phyloP scores from a whole-genome alignment of 495 filamentous ascomycete species.

The Gamarada debralockiae region DNA sequence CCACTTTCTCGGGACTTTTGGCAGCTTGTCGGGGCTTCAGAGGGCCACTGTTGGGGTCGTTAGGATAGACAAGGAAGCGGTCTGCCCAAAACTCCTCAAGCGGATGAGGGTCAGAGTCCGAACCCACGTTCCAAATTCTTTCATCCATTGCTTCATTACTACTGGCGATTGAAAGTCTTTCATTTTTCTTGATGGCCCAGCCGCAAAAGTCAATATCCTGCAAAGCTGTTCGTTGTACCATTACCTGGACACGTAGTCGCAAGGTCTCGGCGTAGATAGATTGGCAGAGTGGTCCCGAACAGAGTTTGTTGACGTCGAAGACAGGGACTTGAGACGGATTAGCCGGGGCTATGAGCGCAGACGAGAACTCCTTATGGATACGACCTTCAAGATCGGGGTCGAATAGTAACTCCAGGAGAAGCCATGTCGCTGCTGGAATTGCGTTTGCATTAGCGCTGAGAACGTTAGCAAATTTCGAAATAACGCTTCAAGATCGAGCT shows the following conservation, averaged over 20 bases:
- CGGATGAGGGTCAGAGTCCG: slow-evolving; percentile 21
- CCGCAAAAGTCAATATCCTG: slow-evolving; percentile 2
- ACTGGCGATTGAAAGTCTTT: neutral
- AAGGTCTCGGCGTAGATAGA: slow-evolving; percentile 24
- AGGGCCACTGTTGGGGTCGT: slow-evolving; percentile 33
- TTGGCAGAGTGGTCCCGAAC: slow-evolving; percentile 10
- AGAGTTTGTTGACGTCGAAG: slow-evolving; percentile 1
- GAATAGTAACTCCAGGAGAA: neutral
- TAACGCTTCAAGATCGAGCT: neutral
- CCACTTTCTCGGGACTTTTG: neutral
- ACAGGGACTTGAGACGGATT: neutral
- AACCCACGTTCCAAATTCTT: slow-evolving; percentile 26
- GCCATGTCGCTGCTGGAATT: neutral
- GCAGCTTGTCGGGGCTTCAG: neutral
- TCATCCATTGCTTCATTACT: too few species aligned
- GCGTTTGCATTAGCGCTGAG: neutral
- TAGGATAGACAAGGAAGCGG: slow-evolving; percentile 33
- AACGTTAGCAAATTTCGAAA: neutral
- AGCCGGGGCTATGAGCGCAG: neutral
- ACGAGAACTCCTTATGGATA: neutral
- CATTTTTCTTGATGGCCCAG: slow-evolving; percentile 4
- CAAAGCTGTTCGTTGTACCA: neutral
- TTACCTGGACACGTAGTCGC: slow-evolving; percentile 7
- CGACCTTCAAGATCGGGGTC: neutral
- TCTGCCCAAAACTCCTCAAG: slow-evolving; percentile 36